phyloP scores from a whole-genome alignment of 768 basidiomycete species.

The Auricularia sp. region DNA sequence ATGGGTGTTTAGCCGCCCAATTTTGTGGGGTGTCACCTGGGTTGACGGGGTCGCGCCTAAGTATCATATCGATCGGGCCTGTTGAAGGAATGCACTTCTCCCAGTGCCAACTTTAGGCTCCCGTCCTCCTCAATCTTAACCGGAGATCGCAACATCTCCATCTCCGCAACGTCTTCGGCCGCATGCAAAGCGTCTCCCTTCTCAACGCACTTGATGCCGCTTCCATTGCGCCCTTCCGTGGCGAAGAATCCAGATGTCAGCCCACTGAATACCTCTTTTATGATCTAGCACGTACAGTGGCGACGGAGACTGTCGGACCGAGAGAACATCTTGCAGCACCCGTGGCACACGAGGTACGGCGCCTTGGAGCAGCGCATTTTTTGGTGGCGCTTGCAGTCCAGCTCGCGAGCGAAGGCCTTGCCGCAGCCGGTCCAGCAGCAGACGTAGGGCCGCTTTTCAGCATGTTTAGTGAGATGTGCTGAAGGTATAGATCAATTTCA shows the following conservation, averaged over 20 bases:
- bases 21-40: no score
- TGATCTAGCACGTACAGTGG: background rate
- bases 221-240: background rate
- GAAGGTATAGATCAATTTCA: background rate
- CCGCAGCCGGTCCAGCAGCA: background rate
- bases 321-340: background rate
- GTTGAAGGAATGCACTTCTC: no score
- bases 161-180: background rate
- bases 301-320: background rate
- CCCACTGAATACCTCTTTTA: background rate
- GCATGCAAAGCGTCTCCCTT: background rate
- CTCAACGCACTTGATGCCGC: background rate
- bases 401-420: background rate
- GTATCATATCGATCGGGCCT: no score
- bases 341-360: background rate
- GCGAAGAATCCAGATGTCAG: background rate
- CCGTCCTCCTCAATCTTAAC: no score
- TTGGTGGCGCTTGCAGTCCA: background rate
- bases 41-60: no score
- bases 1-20: no score
- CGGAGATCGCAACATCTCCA: background rate
- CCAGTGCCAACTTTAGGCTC: no score
- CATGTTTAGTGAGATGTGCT: background rate
- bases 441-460: background rate
- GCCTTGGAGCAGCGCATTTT: slow-evolving; percentile 1